phyloP scores from a whole-genome alignment of 805 yeast genomes.

The Ogataea paradorogensis region DNA sequence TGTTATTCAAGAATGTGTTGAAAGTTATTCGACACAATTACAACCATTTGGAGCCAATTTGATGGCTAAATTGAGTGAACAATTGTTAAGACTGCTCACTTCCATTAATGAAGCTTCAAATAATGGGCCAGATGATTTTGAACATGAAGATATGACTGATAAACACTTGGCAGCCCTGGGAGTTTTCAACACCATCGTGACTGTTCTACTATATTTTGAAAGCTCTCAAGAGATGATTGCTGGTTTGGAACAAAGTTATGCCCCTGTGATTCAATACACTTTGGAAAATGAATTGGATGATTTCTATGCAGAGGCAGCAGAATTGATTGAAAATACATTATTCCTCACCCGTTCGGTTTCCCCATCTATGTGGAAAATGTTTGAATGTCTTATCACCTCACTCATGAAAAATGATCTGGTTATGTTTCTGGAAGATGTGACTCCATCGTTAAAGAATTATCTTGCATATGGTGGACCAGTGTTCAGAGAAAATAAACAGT shows the following conservation, averaged over 20 bases:
- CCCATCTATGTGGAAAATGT: conserved; percentile 72
- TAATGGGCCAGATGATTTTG: conserved; percentile 51
- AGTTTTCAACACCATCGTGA: conserved; percentile 78
- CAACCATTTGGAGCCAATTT: conserved; percentile 86
- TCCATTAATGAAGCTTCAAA: conserved; percentile 67
- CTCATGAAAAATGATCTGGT: conserved; percentile 48
- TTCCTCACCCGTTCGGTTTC: conserved; percentile 60
- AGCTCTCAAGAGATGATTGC: conserved; percentile 67
- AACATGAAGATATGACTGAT: conserved; percentile 47
- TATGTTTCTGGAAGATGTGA: conserved; percentile 70
- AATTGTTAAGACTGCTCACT: conserved; percentile 65
- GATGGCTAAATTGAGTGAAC: conserved; percentile 61
- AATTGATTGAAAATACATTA: conserved; percentile 72
- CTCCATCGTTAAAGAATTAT: conserved; percentile 71
- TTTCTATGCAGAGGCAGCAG: conserved; percentile 78
- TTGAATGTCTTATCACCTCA: conserved; percentile 45
- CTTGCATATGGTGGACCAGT: conserved; percentile 54
- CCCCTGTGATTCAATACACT: conserved; percentile 71
- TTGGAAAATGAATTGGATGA: conserved; percentile 68
- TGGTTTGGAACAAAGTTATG: conserved; percentile 67
- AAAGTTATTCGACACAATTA: conserved; percentile 78
- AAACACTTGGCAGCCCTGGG: conserved; percentile 87
- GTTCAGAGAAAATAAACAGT: conserved; percentile 44
- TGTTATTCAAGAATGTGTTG: conserved; percentile 95
- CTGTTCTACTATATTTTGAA: conserved; percentile 84